These are phyloP conservation scores for Daldinia sp. DNA, from an alignment of 2,329 filamentous ascomycete genomes.

Conservation along the genomic window DNA sequence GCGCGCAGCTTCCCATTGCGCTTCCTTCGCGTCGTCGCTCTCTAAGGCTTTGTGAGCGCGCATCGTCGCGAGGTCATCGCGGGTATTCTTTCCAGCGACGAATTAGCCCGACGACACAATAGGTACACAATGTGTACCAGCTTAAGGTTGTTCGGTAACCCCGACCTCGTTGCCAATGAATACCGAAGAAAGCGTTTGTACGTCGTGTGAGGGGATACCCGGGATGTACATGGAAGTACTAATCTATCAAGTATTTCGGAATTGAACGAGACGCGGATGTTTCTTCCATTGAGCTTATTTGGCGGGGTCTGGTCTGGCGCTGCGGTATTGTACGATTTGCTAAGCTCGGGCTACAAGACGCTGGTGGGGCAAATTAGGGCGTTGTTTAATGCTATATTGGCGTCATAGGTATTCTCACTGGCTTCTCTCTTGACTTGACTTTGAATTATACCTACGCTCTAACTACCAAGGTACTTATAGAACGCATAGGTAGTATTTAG, in stretches of 20 bases:
- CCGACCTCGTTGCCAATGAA: neutral
- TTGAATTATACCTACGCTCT: too few relatives aligned
- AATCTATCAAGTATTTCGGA: neutral
- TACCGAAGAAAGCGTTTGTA: neutral
- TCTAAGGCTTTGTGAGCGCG: conserved; percentile 65
- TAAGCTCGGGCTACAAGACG: neutral
- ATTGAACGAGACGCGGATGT: conserved; percentile 7
- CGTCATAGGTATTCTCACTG: conserved; percentile 13
- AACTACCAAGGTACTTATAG: too few relatives aligned
- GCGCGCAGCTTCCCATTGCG: conserved; percentile 74
- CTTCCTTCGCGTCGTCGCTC: conserved; percentile 72
- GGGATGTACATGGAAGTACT: neutral
- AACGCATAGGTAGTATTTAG: too few relatives aligned
- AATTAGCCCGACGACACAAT: neutral
- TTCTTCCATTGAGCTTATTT: conserved; percentile 9
- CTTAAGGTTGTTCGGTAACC: too few relatives aligned
- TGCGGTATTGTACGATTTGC: conserved; percentile 5
- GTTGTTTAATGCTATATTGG: neutral
- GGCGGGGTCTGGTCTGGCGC: conserved; percentile 6
- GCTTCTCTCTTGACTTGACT: neutral
- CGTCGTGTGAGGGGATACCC: neutral
- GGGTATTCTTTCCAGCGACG: neutral
- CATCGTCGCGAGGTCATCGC: conserved; percentile 46
- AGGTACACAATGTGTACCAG: too few relatives aligned
- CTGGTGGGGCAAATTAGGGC: conserved; percentile 5